Conservation (phyloP, 176 grass and related monocot species). For the Eragrostis curvula region DNA sequence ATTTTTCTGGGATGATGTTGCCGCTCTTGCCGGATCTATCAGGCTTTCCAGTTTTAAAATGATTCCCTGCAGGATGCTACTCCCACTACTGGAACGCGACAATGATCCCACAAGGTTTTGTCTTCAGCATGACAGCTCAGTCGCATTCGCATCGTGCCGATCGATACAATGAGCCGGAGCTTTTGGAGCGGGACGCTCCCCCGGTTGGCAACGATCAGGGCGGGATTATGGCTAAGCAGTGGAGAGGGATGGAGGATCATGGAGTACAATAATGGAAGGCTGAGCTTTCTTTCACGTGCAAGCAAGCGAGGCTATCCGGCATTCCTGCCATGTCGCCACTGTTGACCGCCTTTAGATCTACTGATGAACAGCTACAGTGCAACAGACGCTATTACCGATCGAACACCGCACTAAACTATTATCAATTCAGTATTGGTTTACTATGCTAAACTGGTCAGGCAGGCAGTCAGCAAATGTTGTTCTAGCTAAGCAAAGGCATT, state of each 20-base stretch:
- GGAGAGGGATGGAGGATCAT: not conserved
- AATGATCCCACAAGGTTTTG: not conserved
- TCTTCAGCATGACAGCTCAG: constrained; percentile 7
- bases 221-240: not conserved
- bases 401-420: too few relatives aligned
- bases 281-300: constrained; percentile 39
- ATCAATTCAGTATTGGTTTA: not conserved
- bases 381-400: not conserved
- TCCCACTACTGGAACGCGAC: not conserved
- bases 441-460: not conserved
- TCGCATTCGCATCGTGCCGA: not conserved
- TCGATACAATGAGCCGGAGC: constrained; percentile 16
- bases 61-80: not conserved
- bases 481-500: constrained; percentile 1
- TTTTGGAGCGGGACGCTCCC: not conserved
- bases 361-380: constrained; percentile 1
- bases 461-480: too few relatives aligned
- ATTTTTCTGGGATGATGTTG: not conserved
- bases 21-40: not conserved
- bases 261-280: constrained; percentile 19
- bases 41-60: not conserved
- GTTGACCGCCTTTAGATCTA: constrained; percentile 35
- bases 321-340: constrained; percentile 19
- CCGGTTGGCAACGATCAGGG: not conserved
- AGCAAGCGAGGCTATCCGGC: constrained; percentile 17